These are phyloP conservation scores for Paraphaeosphaeria sporulosa DNA, from an alignment of 2,329 filamentous ascomycete species.

Conservation along the genomic window DNA sequence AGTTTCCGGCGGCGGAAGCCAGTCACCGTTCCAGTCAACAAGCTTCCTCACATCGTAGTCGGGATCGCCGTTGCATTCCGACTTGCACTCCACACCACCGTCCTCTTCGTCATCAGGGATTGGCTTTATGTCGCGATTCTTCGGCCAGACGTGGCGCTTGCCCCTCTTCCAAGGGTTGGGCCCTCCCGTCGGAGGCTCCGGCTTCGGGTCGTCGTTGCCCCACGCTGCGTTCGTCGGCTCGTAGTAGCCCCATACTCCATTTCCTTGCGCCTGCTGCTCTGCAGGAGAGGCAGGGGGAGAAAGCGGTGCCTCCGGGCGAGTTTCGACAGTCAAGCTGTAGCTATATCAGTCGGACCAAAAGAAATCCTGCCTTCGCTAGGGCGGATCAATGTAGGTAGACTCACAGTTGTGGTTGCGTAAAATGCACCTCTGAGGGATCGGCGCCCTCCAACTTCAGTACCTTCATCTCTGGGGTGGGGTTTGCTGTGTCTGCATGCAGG, in stretches of 20 bases:
- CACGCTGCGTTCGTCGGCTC: neutral
- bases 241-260: neutral
- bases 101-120: slow-evolving; percentile 26
- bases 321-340: neutral
- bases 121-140: slow-evolving; percentile 37
- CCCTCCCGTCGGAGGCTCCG: slow-evolving; percentile 2
- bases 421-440: slow-evolving; percentile 1
- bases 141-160: slow-evolving; percentile 32
- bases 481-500: neutral
- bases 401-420: slow-evolving; percentile 17
- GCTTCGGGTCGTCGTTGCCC: slow-evolving; percentile 22
- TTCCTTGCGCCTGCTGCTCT: neutral
- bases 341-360: neutral
- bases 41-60: slow-evolving; percentile 48
- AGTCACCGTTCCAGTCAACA: slow-evolving; percentile 56
- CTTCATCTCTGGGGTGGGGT: neutral
- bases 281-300: slow-evolving; percentile 18
- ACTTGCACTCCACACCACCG: slow-evolving; percentile 31
- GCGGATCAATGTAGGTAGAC: slow-evolving; percentile 8
- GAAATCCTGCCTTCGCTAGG: neutral
- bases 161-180: slow-evolving; percentile 12
- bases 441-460: neutral
- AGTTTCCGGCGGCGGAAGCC: slow-evolving; percentile 55
- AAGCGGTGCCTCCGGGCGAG: slow-evolving; percentile 15
- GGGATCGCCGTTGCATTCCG: slow-evolving; percentile 41